Evolutionary conservation across 2,329 filamentous ascomycete genomes (phyloP).

Genomic region (Periglandula ipomoeae): DNA sequence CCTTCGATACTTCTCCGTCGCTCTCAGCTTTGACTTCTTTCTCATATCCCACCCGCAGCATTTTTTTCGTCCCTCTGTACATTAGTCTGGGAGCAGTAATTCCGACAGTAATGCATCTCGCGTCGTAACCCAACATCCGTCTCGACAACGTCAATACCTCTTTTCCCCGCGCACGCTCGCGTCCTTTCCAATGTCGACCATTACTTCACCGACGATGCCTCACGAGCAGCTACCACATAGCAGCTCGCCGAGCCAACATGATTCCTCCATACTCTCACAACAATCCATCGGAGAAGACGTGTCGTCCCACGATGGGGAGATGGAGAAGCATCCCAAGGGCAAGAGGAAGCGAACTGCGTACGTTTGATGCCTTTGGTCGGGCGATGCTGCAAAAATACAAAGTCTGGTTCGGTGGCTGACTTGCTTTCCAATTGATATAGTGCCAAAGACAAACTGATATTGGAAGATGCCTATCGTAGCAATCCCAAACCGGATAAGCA

Average conservation of each 20-base stretch:
- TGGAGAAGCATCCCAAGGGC: conserved; percentile 44
- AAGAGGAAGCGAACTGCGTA: conserved; percentile 58
- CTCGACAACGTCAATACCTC: background rate
- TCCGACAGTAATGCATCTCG: conserved; percentile 10
- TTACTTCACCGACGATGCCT: conserved; percentile 12
- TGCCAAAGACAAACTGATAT: conserved; percentile 77
- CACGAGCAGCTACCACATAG: conserved; percentile 15
- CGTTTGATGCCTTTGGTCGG: conserved; percentile 20
- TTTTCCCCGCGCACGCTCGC: conserved; percentile 3
- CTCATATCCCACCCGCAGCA: background rate
- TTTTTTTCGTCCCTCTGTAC: background rate
- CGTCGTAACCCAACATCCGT: conserved; percentile 5
- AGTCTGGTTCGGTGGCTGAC: conserved; percentile 9
- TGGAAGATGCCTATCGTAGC: conserved; percentile 74
- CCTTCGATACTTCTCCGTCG: background rate
- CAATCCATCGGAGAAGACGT: conserved; percentile 7
- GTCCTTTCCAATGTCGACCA: conserved; percentile 17
- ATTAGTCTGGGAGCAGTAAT: background rate
- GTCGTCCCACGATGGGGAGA: conserved; percentile 10
- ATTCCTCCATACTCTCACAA: conserved; percentile 12
- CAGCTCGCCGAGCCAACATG: conserved; percentile 17
- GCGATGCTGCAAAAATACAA: background rate
- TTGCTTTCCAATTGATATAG: conserved; percentile 35
- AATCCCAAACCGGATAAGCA: conserved; percentile 91
- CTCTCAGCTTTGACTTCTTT: background rate